Evolutionary conservation across 352 stramenopile genomes (phyloP).

Genomic region (Blastocystis sp.): DNA sequence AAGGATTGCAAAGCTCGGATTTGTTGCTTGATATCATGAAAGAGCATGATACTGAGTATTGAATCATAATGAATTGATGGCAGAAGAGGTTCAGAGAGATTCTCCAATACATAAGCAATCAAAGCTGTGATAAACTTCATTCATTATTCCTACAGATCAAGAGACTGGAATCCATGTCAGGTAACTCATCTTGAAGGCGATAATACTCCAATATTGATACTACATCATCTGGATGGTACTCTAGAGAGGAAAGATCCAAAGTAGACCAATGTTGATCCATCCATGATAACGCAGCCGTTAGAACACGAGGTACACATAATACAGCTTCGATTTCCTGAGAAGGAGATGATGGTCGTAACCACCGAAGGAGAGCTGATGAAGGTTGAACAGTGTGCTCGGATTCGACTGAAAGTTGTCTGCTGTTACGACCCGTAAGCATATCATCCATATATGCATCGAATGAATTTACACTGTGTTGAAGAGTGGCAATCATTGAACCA

Average conservation of each 20-base stretch:
- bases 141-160: background rate
- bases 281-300: background rate
- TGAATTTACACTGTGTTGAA: background rate
- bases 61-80: constrained; percentile 1
- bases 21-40: background rate
- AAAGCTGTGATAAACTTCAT: background rate
- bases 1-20: background rate
- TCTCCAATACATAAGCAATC: background rate
- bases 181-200: background rate
- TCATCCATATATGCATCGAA: constrained; percentile 40
- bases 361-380: background rate
- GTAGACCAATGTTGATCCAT: background rate
- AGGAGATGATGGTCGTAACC: background rate
- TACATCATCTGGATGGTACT: background rate
- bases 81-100: background rate
- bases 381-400: background rate
- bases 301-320: constrained; percentile 16
- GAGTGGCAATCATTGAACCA: background rate
- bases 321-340: background rate
- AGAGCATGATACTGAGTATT: background rate
- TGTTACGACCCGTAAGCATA: background rate
- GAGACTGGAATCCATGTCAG: background rate
- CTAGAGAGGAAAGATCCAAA: background rate
- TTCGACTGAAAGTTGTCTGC: background rate
- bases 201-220: constrained; percentile 20